These are phyloP conservation scores for Ophiocordyceps robertsii DNA, from an alignment of 2,329 filamentous ascomycete genomes.

Conservation along the genomic window DNA sequence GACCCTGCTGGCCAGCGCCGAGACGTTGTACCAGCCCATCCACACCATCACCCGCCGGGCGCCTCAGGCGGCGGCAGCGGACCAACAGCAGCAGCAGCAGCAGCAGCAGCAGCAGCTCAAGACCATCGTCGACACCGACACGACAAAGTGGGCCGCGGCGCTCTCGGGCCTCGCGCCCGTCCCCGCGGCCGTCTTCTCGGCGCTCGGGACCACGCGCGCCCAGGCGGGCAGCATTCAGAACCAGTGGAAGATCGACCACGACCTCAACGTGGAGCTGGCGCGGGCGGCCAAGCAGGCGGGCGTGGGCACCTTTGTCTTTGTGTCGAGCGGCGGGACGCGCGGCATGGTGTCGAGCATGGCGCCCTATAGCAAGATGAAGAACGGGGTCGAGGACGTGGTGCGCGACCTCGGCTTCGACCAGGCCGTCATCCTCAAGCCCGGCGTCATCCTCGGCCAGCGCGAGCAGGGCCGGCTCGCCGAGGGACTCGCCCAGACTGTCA, in stretches of 20 bases:
- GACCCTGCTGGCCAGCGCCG: slow-evolving; percentile 41
- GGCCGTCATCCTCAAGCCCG: slow-evolving; percentile 61
- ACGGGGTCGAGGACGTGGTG: slow-evolving; percentile 70
- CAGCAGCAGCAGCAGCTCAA: slow-evolving; percentile 40
- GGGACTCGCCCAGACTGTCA: slow-evolving; percentile 38
- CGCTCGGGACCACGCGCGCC: slow-evolving; percentile 66
- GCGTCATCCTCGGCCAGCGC: slow-evolving; percentile 60
- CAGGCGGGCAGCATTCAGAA: slow-evolving; percentile 62
- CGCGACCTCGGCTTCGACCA: slow-evolving; percentile 61
- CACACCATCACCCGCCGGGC: slow-evolving; percentile 54
- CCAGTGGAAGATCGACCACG: slow-evolving; percentile 81
- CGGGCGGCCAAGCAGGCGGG: slow-evolving; percentile 61
- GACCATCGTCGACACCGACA: slow-evolving; percentile 50
- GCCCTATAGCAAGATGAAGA: slow-evolving; percentile 61
- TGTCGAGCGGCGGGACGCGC: slow-evolving; percentile 45
- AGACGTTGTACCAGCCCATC: slow-evolving; percentile 37
- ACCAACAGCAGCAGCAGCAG: slow-evolving; percentile 23
- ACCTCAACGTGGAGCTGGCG: slow-evolving; percentile 70
- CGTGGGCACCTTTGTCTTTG: slow-evolving; percentile 61
- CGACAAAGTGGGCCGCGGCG: slow-evolving; percentile 50
- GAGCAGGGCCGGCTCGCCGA: slow-evolving; percentile 48
- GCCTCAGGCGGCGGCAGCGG: slow-evolving; percentile 38
- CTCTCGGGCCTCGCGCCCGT: slow-evolving; percentile 41
- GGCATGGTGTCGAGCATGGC: slow-evolving; percentile 26
- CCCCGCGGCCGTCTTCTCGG: slow-evolving; percentile 58